Conservation (phyloP, 1,284 basidiomycete genomes). For the Retiboletus flavoniger region DNA sequence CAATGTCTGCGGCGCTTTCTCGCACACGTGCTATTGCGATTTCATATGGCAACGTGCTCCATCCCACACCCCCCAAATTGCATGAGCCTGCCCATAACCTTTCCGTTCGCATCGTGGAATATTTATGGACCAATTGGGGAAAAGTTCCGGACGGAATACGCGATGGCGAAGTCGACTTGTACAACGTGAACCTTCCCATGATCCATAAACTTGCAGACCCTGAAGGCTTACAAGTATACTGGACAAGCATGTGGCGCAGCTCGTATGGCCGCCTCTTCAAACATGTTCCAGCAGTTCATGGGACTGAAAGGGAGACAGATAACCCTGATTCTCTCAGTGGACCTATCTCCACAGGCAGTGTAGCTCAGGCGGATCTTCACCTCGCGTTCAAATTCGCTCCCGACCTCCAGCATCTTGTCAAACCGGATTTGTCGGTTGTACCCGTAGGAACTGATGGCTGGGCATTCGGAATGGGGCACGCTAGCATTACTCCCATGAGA, state of each 20-base stretch:
- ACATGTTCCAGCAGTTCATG: constrained; percentile 34
- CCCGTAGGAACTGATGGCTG: constrained; percentile 81
- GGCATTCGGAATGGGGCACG: constrained; percentile 67
- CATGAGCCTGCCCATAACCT: constrained; percentile 71
- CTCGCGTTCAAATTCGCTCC: constrained; percentile 83
- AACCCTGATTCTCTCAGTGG: constrained; percentile 42
- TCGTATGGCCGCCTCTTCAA: constrained; percentile 75
- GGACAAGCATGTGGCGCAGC: constrained; percentile 78
- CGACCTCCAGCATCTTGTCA: constrained; percentile 68
- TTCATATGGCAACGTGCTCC: constrained; percentile 79
- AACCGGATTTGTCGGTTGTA: constrained; percentile 54
- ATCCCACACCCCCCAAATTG: constrained; percentile 62
- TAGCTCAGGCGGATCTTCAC: constrained; percentile 31
- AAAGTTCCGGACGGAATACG: constrained; percentile 57
- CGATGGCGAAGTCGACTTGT: constrained; percentile 70
- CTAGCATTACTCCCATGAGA: constrained; percentile 72
- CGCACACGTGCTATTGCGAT: constrained; percentile 71
- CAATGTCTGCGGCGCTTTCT: constrained; percentile 77
- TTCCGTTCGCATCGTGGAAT: constrained; percentile 62
- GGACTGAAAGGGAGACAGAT: constrained; percentile 32
- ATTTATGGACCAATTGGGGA: constrained; percentile 84
- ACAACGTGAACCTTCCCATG: constrained; percentile 81
- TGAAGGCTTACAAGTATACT: constrained; percentile 60
- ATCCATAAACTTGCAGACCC: constrained; percentile 57
- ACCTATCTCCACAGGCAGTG: neutral